A percentile compares a stretch with the other conserved stretches of the same genome.
phyloP scores from a whole-genome alignment of 805 yeast genomes.

The Lipomyces oligophaga region DNA sequence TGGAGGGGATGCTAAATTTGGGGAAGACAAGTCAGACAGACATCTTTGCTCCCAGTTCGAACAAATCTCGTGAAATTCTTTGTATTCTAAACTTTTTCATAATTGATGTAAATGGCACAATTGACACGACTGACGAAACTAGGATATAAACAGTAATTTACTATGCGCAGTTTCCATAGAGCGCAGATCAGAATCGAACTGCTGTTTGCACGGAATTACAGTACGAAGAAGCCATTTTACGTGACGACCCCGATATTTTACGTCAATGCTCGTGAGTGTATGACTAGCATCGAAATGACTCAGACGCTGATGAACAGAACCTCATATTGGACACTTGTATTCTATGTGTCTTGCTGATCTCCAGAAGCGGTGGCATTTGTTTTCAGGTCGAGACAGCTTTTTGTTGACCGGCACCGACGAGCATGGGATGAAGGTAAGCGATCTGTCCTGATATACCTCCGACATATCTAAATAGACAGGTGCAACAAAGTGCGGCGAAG shows the following conservation, averaged over 20 bases:
- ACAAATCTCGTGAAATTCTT: too few relatives aligned
- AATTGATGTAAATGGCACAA: too few relatives aligned
- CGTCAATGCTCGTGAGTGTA: conserved; percentile 65
- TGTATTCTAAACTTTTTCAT: too few relatives aligned
- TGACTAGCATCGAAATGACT: neutral
- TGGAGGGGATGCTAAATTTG: too few relatives aligned
- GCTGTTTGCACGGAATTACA: too few relatives aligned
- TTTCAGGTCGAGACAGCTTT: conserved; percentile 46
- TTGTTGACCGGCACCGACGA: conserved; percentile 95
- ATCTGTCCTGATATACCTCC: neutral
- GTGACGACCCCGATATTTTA: conserved; percentile 92
- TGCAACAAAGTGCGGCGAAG: conserved; percentile 74
- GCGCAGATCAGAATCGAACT: too few relatives aligned
- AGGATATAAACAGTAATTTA: too few relatives aligned
- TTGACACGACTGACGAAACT: too few relatives aligned
- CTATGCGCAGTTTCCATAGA: too few relatives aligned
- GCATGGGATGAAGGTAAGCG: conserved; percentile 74
- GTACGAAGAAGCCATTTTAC: conserved; percentile 39
- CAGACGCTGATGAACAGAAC: conserved; percentile 40
- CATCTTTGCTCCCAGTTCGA: too few relatives aligned
- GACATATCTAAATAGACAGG: conserved; percentile 33
- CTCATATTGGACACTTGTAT: conserved; percentile 91
- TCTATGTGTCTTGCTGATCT: conserved; percentile 83
- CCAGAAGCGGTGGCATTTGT: conserved; percentile 63
- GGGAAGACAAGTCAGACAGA: too few relatives aligned